These are phyloP conservation scores for Globisporangium camurandrum DNA, from an alignment of 352 stramenopile genomes.

Conservation along the genomic window DNA sequence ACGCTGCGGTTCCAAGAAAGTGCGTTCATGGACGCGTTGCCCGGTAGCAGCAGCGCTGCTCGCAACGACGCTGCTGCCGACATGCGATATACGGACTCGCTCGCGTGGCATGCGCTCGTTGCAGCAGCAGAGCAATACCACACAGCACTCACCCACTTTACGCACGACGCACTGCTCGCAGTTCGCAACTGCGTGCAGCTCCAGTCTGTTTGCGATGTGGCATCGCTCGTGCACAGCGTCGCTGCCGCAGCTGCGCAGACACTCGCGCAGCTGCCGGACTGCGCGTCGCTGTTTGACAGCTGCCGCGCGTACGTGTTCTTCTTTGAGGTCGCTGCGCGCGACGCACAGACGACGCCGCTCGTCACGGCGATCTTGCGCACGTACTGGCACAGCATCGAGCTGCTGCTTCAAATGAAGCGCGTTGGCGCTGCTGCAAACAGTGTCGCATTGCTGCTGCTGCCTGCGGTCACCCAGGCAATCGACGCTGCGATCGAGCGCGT, in stretches of 20 bases:
- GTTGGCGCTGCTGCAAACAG: background rate
- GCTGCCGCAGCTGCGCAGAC: slow-evolving; percentile 24
- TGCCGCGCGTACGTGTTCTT: slow-evolving; percentile 61
- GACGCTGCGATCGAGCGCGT: slow-evolving; percentile 10
- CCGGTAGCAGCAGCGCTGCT: background rate
- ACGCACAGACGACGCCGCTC: slow-evolving; percentile 42
- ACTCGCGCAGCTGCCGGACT: slow-evolving; percentile 55
- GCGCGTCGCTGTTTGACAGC: slow-evolving; percentile 36
- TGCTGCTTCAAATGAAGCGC: slow-evolving; percentile 28
- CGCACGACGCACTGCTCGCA: background rate
- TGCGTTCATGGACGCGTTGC: slow-evolving; percentile 8
- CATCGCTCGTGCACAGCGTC: slow-evolving; percentile 8
- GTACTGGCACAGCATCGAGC: slow-evolving; percentile 54
- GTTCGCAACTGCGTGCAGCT: slow-evolving; percentile 2
- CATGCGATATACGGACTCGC: background rate
- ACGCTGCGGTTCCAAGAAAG: slow-evolving; percentile 13
- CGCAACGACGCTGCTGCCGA: background rate
- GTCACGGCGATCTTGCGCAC: slow-evolving; percentile 42
- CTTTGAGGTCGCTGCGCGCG: slow-evolving; percentile 48
- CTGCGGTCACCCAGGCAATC: background rate
- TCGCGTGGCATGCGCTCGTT: slow-evolving; percentile 24
- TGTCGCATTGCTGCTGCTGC: no score
- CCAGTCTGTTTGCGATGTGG: background rate
- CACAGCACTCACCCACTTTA: slow-evolving; percentile 16
- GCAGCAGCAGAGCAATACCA: slow-evolving; percentile 30